These are phyloP conservation scores for Plectosphaerella plurivora DNA, from an alignment of 2,329 filamentous ascomycete genomes.

Conservation along the genomic window DNA sequence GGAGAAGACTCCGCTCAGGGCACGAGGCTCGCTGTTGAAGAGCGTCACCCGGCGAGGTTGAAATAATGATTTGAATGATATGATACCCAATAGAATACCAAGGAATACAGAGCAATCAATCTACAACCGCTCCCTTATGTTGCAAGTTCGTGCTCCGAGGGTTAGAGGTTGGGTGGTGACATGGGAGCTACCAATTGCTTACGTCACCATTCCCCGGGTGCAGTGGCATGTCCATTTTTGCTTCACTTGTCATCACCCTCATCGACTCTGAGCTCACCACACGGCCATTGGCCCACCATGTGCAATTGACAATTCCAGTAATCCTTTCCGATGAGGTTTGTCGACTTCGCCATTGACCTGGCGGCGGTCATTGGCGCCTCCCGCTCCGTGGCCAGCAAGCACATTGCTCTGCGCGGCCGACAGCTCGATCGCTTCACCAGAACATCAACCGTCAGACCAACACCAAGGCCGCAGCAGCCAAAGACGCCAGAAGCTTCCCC, in stretches of 20 bases:
- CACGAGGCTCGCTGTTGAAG: conserved; percentile 32
- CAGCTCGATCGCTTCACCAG: conserved; percentile 48
- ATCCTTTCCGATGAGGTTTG: conserved; percentile 47
- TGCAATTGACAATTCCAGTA: not conserved
- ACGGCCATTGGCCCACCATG: not conserved
- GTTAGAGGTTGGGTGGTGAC: too few species aligned
- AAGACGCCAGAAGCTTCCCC: not conserved
- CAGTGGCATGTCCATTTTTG: conserved; percentile 7
- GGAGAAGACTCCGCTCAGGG: conserved; percentile 30
- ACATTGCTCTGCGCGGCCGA: conserved; percentile 51
- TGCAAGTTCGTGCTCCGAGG: too few species aligned
- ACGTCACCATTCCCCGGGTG: not conserved
- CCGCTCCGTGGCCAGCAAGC: conserved; percentile 60
- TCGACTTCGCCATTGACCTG: conserved; percentile 64
- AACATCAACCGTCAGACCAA: conserved; percentile 37
- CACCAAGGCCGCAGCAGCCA: conserved; percentile 20
- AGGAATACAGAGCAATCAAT: too few species aligned
- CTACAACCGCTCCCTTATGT: too few species aligned
- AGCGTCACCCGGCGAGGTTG: conserved; percentile 22
- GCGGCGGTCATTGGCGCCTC: conserved; percentile 67
- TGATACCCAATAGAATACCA: not conserved
- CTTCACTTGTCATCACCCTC: not conserved
- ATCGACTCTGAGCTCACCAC: not conserved
- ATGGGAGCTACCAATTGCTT: not conserved
- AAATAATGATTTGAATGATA: not conserved